Evolutionary conservation across 805 yeast species (phyloP).

Genomic region (Schwanniomyces polymorphus): DNA sequence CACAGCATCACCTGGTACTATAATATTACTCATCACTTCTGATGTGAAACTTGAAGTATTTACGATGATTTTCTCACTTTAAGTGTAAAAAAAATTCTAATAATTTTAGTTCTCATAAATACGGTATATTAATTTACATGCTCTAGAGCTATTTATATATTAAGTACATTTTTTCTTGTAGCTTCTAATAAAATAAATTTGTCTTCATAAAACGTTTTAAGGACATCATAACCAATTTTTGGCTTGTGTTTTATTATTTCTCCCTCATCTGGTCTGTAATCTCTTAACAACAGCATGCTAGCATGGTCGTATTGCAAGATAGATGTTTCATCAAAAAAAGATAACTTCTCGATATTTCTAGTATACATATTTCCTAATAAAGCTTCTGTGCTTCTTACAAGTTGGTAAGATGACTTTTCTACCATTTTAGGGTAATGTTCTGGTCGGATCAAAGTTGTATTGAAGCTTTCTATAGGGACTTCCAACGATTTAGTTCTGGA

Average conservation of each 20-base stretch:
- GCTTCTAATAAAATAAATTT: constrained; percentile 5
- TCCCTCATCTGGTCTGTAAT: constrained; percentile 20
- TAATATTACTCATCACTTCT: constrained; percentile 6
- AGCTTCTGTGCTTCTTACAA: constrained; percentile 20
- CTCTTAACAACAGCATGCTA: constrained; percentile 21
- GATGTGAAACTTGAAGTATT: not conserved
- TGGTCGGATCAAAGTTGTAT: constrained; percentile 21
- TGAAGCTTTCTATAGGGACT: constrained; percentile 19
- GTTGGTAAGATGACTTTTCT: constrained; percentile 6
- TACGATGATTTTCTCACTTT: not conserved
- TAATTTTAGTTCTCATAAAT: not conserved
- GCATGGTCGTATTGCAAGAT: constrained; percentile 24
- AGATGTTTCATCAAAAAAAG: constrained; percentile 17
- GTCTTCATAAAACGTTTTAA: constrained; percentile 18
- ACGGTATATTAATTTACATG: not conserved
- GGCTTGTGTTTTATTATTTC: constrained; percentile 2
- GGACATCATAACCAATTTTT: constrained; percentile 10
- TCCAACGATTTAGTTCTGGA: constrained; percentile 19
- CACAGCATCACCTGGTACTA: constrained; percentile 35
- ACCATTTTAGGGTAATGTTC: constrained; percentile 21
- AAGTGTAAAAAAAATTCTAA: not conserved
- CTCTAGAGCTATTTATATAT: not conserved
- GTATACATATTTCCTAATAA: constrained; percentile 19
- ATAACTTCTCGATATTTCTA: constrained; percentile 24
- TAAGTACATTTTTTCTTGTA: not conserved